These are phyloP conservation scores for Populus simonii DNA, from an alignment of 345 rosid species.

Conservation along the genomic window DNA sequence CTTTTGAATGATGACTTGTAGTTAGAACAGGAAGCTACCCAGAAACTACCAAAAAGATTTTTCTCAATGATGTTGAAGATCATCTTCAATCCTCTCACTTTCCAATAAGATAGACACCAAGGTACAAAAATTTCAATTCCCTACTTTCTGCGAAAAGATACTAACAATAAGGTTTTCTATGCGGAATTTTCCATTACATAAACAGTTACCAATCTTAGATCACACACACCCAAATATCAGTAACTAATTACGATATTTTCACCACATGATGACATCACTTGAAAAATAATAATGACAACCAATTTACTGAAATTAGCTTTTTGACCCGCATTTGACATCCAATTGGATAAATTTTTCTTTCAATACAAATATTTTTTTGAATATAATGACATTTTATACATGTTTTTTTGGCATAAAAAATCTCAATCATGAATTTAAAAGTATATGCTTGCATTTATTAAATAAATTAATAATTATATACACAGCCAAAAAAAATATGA, in stretches of 20 bases:
- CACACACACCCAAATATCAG: not conserved
- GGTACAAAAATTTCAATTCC: not conserved
- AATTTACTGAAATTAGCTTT: too few relatives aligned
- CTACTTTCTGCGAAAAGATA: not conserved
- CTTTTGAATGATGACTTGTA: too few relatives aligned
- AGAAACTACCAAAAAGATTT: conserved; percentile 7
- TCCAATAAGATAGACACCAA: not conserved
- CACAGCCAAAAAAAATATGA: too few relatives aligned
- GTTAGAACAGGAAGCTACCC: conserved; percentile 6
- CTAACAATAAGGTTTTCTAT: not conserved
- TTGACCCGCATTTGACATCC: too few relatives aligned
- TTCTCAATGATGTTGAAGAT: not conserved
- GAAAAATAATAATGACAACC: too few relatives aligned
- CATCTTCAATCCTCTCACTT: not conserved
- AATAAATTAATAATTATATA: too few relatives aligned
- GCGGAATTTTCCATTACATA: not conserved
- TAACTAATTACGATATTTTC: not conserved
- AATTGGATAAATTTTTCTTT: too few relatives aligned
- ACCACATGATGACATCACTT: not conserved
- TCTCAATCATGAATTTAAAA: too few relatives aligned
- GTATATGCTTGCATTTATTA: too few relatives aligned
- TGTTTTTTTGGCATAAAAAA: too few relatives aligned
- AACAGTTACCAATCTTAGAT: not conserved
- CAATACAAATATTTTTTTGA: too few relatives aligned
- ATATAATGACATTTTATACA: too few relatives aligned